Percentiles rank a stretch among this genome's conserved stretches.
Conservation (phyloP, 805 yeast species). For the Myxozyma geophila region DNA sequence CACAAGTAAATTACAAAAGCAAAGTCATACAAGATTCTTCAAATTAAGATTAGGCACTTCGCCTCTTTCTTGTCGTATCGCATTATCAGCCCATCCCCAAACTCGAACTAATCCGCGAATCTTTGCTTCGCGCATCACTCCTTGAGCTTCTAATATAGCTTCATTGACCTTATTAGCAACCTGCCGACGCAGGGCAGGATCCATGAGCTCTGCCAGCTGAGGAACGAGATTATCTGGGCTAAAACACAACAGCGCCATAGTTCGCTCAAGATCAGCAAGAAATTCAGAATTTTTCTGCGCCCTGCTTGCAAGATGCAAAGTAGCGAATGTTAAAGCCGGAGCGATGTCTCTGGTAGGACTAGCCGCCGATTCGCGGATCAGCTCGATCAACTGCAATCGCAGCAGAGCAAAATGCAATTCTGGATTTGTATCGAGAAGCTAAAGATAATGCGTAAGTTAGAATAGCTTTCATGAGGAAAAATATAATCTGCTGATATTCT, state of each 20-base stretch:
- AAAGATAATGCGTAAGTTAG: neutral
- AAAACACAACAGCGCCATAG: slow-evolving; percentile 77
- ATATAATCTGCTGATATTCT: neutral
- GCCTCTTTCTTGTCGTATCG: slow-evolving; percentile 39
- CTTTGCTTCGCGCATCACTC: slow-evolving; percentile 45
- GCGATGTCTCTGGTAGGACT: slow-evolving; percentile 30
- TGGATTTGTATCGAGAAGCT: slow-evolving; percentile 63
- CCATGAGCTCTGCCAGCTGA: slow-evolving; percentile 60
- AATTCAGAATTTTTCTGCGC: slow-evolving; percentile 59
- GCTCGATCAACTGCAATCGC: slow-evolving; percentile 75
- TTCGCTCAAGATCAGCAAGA: slow-evolving; percentile 73
- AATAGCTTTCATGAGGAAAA: no score
- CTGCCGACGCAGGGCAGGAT: slow-evolving; percentile 62
- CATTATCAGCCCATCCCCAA: slow-evolving; percentile 68
- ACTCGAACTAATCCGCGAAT: slow-evolving; percentile 61
- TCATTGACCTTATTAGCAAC: slow-evolving; percentile 74
- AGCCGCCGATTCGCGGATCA: slow-evolving; percentile 62
- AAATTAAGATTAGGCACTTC: slow-evolving; percentile 26
- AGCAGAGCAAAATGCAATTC: slow-evolving; percentile 72
- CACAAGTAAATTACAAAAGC: neutral
- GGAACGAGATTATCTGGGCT: slow-evolving; percentile 46
- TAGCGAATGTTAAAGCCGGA: slow-evolving; percentile 46
- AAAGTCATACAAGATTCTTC: slow-evolving; percentile 11
- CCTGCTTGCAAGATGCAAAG: slow-evolving; percentile 57
- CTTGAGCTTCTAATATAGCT: slow-evolving; percentile 56